Conservation (phyloP, 1,139 yeast species). For the Sugiyamaella grinbergsii region DNA sequence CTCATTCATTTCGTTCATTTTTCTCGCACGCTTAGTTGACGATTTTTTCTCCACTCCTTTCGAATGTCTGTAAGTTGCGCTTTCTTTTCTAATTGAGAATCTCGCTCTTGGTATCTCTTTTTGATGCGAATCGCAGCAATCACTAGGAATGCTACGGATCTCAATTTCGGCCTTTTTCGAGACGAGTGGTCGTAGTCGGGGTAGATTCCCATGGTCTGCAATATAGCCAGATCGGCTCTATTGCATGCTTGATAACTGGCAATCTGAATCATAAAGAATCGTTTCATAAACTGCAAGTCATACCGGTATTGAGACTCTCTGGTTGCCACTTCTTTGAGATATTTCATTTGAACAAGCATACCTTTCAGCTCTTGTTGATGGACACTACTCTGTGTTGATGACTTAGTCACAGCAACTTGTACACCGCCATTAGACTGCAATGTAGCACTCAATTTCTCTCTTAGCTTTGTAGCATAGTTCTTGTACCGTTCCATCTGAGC, state of each 20-base stretch:
- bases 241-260: slow-evolving; percentile 49
- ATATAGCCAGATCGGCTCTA: slow-evolving; percentile 48
- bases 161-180: slow-evolving; percentile 29
- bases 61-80: slow-evolving; percentile 9
- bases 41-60: slow-evolving; percentile 9
- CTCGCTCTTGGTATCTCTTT: slow-evolving; percentile 30
- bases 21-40: neutral
- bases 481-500: slow-evolving; percentile 11
- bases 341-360: slow-evolving; percentile 30
- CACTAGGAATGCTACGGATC: slow-evolving; percentile 53
- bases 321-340: slow-evolving; percentile 31
- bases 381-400: neutral
- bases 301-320: slow-evolving; percentile 43
- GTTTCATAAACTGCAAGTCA: slow-evolving; percentile 57
- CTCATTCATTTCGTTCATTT: neutral
- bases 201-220: slow-evolving; percentile 53
- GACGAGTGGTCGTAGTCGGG: slow-evolving; percentile 47
- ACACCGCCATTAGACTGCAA: slow-evolving; percentile 2
- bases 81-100: slow-evolving; percentile 9
- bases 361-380: slow-evolving; percentile 24
- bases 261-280: slow-evolving; percentile 52
- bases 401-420: slow-evolving; percentile 21
- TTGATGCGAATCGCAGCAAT: slow-evolving; percentile 58
- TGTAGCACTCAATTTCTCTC: slow-evolving; percentile 24
- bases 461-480: slow-evolving; percentile 28